phyloP scores from a whole-genome alignment of 257 asterid genomes.

The Lithospermum erythrorhizon region DNA sequence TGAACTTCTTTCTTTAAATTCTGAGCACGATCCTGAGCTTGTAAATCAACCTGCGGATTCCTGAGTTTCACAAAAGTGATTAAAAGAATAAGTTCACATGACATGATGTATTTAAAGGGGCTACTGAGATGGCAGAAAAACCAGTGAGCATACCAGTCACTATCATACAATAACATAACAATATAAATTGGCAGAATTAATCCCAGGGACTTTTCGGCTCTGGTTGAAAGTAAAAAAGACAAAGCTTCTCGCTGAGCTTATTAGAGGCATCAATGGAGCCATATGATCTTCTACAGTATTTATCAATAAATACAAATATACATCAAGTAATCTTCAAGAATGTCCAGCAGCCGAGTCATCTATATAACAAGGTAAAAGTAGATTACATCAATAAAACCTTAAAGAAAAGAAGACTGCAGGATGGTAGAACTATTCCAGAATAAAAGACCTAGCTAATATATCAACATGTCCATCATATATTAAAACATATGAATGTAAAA shows the following conservation, averaged over 20 bases:
- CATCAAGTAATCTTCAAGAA: slow-evolving; percentile 94
- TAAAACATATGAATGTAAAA: background rate
- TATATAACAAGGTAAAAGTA: slow-evolving; percentile 22
- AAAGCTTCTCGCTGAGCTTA: slow-evolving; percentile 87
- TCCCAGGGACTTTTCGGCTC: slow-evolving; percentile 99
- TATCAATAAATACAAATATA: slow-evolving; percentile 70
- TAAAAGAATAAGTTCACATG: slow-evolving; percentile 9
- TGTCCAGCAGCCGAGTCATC: slow-evolving; percentile 98
- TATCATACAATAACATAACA: slow-evolving; percentile 92
- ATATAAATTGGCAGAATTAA: slow-evolving; percentile 98
- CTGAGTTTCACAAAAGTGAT: slow-evolving; percentile 32
- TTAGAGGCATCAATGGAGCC: slow-evolving; percentile 88
- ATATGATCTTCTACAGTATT: slow-evolving; percentile 97
- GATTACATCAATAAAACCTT: background rate
- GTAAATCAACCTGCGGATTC: slow-evolving; percentile 99
- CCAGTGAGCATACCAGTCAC: slow-evolving; percentile 67
- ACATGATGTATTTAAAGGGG: background rate
- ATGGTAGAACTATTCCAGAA: background rate
- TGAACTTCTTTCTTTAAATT: slow-evolving; percentile 98
- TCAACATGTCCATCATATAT: background rate
- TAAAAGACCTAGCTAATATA: background rate
- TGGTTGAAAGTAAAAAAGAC: slow-evolving; percentile 85
- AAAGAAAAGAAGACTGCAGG: background rate
- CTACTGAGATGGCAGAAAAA: background rate
- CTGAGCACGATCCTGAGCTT: slow-evolving; percentile 99